Evolutionary conservation across 1,284 basidiomycete species (phyloP), one percentile per base, ranked within the genome.

Genomic region (Ceratobasidium sp.): DNA sequence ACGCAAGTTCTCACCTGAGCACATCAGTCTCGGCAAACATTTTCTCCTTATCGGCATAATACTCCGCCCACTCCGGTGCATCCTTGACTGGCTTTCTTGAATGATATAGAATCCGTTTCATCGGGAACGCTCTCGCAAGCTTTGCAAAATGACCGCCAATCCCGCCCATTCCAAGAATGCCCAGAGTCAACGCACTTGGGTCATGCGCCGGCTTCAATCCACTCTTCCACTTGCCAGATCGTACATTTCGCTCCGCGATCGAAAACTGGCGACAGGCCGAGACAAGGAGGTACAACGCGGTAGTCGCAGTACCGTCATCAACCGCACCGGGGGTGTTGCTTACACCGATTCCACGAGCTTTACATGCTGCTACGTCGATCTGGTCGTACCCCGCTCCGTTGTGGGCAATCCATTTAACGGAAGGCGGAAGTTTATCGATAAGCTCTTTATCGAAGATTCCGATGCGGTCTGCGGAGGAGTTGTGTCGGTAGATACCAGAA

Each of bases 341-440:
- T n/a, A 97, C 91, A 73, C 86, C 87, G 82, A 97, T 96, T 13
- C 94, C 93, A 84, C 89, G 89, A 18, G 89, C 90, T 82, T 91
- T 93, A 84, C 92, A 93, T 3, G 93, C 93, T 1, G 85, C 84
- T 5, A 96, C 90, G 83, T 97, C 93, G 81, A 97, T 93, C 81
- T 93, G 91, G 84, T 96, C 94, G 83, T 97, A 97, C 2, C 96
- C 96, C 0, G 96, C 95, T n/a, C 96, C 96, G 80, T 97, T 96
- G 85, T 97, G 95, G 1, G 93, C 94, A 81, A 97, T 95, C 91
- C 94, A 96, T 83, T 93, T 92, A 78, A 97, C 88, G 39, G 88
- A 89, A 1, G 86, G 80, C 2, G 94, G 91, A 12, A 97, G 87
- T 0, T 89, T 90, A 73, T 88, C 85, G 80, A 97, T 88, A 81